These are phyloP conservation scores for Wickerhamomyces mucosus DNA, from an alignment of 805 yeast genomes.

Conservation along the genomic window DNA sequence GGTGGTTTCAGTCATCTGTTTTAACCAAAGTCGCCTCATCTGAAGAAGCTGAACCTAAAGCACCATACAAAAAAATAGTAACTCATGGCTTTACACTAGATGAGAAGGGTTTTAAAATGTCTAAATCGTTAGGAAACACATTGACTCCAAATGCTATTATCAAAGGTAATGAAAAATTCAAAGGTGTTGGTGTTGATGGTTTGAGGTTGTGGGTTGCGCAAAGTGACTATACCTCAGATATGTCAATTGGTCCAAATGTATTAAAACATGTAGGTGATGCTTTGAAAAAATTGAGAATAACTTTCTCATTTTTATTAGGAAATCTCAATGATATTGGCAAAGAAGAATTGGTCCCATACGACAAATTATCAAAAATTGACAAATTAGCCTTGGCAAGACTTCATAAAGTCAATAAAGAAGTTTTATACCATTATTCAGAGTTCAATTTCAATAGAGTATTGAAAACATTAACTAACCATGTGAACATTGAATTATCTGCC, in stretches of 20 bases:
- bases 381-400: slow-evolving; percentile 51
- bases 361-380: slow-evolving; percentile 42
- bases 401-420: slow-evolving; percentile 31
- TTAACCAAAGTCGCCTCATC: slow-evolving; percentile 58
- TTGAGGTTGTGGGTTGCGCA: slow-evolving; percentile 86
- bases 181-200: slow-evolving; percentile 83
- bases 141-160: slow-evolving; percentile 62
- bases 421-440: slow-evolving; percentile 36
- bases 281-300: slow-evolving; percentile 71
- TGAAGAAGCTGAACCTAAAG: slow-evolving; percentile 17
- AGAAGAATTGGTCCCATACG: slow-evolving; percentile 27
- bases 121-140: slow-evolving; percentile 83
- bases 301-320: slow-evolving; percentile 75
- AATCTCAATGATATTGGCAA: slow-evolving; percentile 41
- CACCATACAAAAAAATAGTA: slow-evolving; percentile 68
- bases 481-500: slow-evolving; percentile 71
- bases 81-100: slow-evolving; percentile 95
- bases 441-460: slow-evolving; percentile 66
- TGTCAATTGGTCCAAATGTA: slow-evolving; percentile 62
- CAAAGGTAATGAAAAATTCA: slow-evolving; percentile 46
- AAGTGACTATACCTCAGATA: slow-evolving; percentile 76
- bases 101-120: slow-evolving; percentile 82
- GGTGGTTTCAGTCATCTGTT: slow-evolving; percentile 96
- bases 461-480: slow-evolving; percentile 56
- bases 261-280: slow-evolving; percentile 71